These are phyloP conservation scores for Backusella australiensis DNA, from an alignment of 192 early-diverging fungal genomes.

Conservation along the genomic window DNA sequence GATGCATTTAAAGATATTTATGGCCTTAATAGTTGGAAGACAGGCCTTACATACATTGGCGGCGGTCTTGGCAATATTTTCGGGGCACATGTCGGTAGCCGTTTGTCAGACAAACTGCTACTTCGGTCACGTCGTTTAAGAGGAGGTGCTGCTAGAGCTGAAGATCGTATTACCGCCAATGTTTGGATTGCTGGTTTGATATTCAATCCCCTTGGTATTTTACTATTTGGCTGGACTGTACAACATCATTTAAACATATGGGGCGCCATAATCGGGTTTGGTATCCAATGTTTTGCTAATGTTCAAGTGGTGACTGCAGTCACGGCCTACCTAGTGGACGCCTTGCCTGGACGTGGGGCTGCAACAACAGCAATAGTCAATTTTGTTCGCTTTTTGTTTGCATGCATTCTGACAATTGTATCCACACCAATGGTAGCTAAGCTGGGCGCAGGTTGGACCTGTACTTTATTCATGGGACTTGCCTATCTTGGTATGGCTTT, in stretches of 20 bases:
- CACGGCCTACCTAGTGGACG: conserved; percentile 41
- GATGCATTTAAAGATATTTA: conserved; percentile 7
- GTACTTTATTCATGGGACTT: conserved; percentile 36
- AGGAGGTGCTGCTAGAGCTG: conserved; percentile 29
- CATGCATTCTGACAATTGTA: conserved; percentile 38
- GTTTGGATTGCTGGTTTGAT: conserved; percentile 39
- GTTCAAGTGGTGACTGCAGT: conserved; percentile 35
- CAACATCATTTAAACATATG: conserved; percentile 33
- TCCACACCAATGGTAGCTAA: conserved; percentile 42
- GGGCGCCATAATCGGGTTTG: conserved; percentile 36
- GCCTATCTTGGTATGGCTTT: conserved; percentile 30
- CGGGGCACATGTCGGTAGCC: conserved; percentile 37
- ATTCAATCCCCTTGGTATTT: conserved; percentile 35
- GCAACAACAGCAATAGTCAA: conserved; percentile 42
- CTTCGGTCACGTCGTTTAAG: conserved; percentile 30
- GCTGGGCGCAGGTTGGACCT: conserved; percentile 42
- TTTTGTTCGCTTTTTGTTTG: conserved; percentile 39
- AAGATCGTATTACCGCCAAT: conserved; percentile 40
- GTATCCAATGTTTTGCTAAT: conserved; percentile 43
- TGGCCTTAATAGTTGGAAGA: conserved; percentile 20
- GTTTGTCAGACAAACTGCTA: conserved; percentile 37
- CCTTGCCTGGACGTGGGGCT: conserved; percentile 39
- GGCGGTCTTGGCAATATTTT: conserved; percentile 36
- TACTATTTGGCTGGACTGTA: conserved; percentile 43
- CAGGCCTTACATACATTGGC: conserved; percentile 5